Percentiles rank a stretch among this genome's conserved stretches.
Evolutionary conservation across 305 asterid species (phyloP).

Genomic region (Solanum hybrid): DNA sequence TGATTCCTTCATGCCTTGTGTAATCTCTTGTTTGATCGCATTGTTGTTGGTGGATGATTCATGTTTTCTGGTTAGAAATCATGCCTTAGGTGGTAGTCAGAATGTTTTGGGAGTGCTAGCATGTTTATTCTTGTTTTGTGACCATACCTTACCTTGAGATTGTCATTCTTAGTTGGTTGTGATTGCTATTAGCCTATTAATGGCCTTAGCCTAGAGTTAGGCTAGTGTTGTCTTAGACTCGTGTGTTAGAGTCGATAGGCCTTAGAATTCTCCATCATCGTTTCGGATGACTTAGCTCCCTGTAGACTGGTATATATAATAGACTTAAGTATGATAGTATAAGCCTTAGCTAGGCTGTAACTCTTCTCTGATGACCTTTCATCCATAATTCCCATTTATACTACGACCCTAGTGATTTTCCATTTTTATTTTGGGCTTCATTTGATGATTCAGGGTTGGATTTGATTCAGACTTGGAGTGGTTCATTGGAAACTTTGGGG

Average conservation of each 20-base stretch:
- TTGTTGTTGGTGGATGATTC: background rate
- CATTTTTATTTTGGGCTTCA: background rate
- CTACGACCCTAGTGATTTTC: background rate
- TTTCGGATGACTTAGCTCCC: background rate
- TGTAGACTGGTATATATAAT: too few relatives aligned
- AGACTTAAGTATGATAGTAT: background rate
- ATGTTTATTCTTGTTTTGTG: background rate
- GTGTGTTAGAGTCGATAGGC: background rate
- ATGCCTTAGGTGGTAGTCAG: background rate
- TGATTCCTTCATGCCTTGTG: background rate
- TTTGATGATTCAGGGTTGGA: background rate
- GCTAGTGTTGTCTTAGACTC: background rate
- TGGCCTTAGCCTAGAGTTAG: background rate
- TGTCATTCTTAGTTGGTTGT: background rate
- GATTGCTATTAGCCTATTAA: background rate
- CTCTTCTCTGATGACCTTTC: too few relatives aligned
- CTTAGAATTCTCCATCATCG: background rate
- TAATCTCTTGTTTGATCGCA: background rate
- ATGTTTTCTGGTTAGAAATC: background rate
- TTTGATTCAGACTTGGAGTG: background rate
- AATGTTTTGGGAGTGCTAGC: background rate
- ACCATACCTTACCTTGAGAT: background rate
- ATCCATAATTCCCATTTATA: background rate
- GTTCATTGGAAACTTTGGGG: background rate
- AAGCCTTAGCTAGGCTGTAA: background rate